Evolutionary conservation across 2,329 filamentous ascomycete species (phyloP).

Genomic region (Reticulascus tulasneorum): DNA sequence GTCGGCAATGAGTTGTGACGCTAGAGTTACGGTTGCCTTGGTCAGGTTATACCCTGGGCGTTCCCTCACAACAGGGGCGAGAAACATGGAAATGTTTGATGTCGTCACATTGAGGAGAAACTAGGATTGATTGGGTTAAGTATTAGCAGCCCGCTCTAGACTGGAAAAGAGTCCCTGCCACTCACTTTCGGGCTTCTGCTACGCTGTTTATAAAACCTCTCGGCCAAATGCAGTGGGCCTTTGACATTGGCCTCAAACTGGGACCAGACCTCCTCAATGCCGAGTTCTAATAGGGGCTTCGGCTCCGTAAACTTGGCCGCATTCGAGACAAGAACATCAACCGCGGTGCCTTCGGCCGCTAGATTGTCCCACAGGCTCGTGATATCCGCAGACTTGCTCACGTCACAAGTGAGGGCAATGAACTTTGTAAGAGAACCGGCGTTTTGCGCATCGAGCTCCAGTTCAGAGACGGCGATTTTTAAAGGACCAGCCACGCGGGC

Average conservation of each 20-base stretch:
- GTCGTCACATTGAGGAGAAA: conserved; percentile 29
- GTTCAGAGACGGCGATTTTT: conserved; percentile 20
- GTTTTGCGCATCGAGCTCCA: conserved; percentile 8
- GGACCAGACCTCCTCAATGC: conserved; percentile 8
- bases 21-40: conserved; percentile 29
- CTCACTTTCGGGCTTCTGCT: conserved; percentile 11
- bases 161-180: conserved; percentile 15
- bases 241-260: conserved; percentile 13
- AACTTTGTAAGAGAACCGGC: not conserved
- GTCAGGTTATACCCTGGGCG: conserved; percentile 29
- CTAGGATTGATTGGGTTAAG: conserved; percentile 10
- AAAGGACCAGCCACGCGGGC: conserved; percentile 30
- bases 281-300: conserved; percentile 5
- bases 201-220: conserved; percentile 27
- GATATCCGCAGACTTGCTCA: not conserved
- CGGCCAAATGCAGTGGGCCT: conserved; percentile 7
- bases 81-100: conserved; percentile 23
- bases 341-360: conserved; percentile 9
- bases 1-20: conserved; percentile 32
- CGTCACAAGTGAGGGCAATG: no score
- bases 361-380: conserved; percentile 8
- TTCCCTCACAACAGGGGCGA: conserved; percentile 12
- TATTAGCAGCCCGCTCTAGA: not conserved
- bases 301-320: conserved; percentile 9
- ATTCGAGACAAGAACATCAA: conserved; percentile 25